Evolutionary conservation across 495 filamentous ascomycete genomes (phyloP).

Genomic region (Penicillium roqueforti): DNA sequence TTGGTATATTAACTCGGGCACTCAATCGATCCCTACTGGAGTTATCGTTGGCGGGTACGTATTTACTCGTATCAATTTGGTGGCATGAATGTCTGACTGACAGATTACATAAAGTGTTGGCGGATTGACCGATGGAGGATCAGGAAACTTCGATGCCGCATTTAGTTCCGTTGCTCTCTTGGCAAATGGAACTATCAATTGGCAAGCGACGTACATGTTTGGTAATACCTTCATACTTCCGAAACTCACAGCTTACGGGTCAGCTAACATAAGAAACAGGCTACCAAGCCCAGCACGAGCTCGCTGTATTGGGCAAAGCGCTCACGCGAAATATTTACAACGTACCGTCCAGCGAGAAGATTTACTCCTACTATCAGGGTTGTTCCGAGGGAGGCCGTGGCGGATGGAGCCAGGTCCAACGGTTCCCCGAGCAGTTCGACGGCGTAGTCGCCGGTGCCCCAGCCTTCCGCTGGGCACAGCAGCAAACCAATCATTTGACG

Average conservation of each 20-base stretch:
- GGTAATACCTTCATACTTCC: constrained; percentile 10
- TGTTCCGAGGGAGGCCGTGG: constrained; percentile 53
- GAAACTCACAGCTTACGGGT: too few relatives aligned
- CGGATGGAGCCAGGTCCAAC: constrained; percentile 48
- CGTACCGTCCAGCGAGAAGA: constrained; percentile 8
- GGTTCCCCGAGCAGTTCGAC: constrained; percentile 43
- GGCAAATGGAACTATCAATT: constrained; percentile 42
- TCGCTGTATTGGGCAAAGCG: constrained; percentile 32
- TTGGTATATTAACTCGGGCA: constrained; percentile 41
- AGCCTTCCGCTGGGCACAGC: constrained; percentile 43
- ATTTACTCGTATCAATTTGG: too few relatives aligned
- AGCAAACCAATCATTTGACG: constrained; percentile 44
- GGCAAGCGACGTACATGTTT: constrained; percentile 41
- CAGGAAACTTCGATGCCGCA: constrained; percentile 37
- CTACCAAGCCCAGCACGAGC: constrained; percentile 32
- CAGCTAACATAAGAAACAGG: constrained; percentile 8
- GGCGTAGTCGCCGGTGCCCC: constrained; percentile 46
- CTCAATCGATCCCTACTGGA: constrained; percentile 27
- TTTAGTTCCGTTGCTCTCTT: constrained; percentile 31
- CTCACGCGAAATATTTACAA: constrained; percentile 33
- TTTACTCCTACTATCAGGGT: constrained; percentile 51
- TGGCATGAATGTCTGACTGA: not conserved
- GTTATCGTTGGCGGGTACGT: constrained; percentile 35
- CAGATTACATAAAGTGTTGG: constrained; percentile 16
- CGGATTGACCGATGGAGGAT: constrained; percentile 45